Conservation (phyloP, 306 rosid species). For the Lotus japonicus region DNA sequence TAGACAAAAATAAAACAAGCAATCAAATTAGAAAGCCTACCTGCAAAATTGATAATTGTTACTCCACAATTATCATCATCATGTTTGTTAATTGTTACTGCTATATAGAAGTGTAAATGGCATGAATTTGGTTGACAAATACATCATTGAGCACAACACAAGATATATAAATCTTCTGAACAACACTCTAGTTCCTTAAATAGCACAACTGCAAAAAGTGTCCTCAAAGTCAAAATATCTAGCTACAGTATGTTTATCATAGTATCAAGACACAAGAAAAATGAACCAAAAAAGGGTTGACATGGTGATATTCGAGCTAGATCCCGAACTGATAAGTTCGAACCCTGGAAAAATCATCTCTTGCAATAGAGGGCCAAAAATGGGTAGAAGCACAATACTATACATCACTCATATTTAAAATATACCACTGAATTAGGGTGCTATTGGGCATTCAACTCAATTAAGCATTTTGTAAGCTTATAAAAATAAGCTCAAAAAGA, state of each 20-base stretch:
- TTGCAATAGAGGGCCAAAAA: no score
- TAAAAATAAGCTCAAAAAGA: no score
- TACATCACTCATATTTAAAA: neutral
- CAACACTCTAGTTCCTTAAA: neutral
- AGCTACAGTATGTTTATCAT: neutral
- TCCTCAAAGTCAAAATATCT: conserved; percentile 16
- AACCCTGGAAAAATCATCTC: no score
- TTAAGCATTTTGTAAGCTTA: no score
- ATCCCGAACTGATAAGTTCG: no score
- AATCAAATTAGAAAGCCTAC: neutral
- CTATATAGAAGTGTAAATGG: neutral
- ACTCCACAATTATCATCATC: neutral
- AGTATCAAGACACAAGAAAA: no score
- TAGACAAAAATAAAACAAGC: neutral
- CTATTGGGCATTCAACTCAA: neutral
- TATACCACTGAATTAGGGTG: neutral
- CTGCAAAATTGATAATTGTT: neutral
- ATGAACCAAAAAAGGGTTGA: no score
- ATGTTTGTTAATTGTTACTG: neutral
- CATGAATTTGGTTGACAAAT: neutral
- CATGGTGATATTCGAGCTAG: no score
- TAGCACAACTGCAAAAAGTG: neutral
- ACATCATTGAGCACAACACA: neutral
- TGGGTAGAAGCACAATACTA: neutral
- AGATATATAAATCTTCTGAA: neutral